A percentile compares a stretch with the other conserved stretches of the same genome.
Evolutionary conservation across 116 monocot genomes (phyloP).

Genomic region (Posidonia oceanica): DNA sequence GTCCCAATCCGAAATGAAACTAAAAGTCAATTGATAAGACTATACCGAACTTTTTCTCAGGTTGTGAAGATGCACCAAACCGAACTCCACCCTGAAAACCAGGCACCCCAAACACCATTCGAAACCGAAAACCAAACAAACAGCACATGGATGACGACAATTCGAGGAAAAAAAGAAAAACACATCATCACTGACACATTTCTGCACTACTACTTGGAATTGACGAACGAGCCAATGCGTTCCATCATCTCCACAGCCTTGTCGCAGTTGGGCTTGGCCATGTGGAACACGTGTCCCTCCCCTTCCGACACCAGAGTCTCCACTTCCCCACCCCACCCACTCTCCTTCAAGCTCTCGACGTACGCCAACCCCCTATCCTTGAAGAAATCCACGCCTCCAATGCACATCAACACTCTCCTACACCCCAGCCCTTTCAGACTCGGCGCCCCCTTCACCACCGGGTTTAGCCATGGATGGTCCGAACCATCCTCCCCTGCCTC

Average conservation of each 20-base stretch:
- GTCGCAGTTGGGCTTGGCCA: slow-evolving; percentile 1
- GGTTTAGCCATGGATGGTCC: slow-evolving; percentile 18
- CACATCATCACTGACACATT: too few species aligned
- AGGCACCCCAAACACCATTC: too few species aligned
- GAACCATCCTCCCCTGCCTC: slow-evolving; percentile 3
- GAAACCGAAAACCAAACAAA: too few species aligned
- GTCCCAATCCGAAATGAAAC: too few species aligned
- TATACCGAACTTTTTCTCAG: too few species aligned
- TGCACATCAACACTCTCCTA: slow-evolving; percentile 6
- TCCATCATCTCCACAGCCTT: slow-evolving; percentile 12
- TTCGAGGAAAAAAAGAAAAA: too few species aligned
- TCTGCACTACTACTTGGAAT: too few species aligned
- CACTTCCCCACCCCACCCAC: slow-evolving; percentile 11
- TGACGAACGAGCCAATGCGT: slow-evolving; percentile 7
- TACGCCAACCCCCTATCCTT: background rate
- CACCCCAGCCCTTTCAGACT: slow-evolving; percentile 10
- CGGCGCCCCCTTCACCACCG: slow-evolving; percentile 8
- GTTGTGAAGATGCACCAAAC: too few species aligned
- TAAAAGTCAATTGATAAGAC: too few species aligned
- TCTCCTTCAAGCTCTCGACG: slow-evolving; percentile 6
- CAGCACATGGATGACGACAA: too few species aligned
- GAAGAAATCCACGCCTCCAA: slow-evolving; percentile 6
- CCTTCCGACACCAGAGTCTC: slow-evolving; percentile 5
- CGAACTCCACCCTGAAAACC: too few species aligned
- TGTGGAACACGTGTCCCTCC: slow-evolving; percentile 10